These are phyloP conservation scores for Sicyos baderoa DNA, from an alignment of 306 rosid genomes.

Conservation along the genomic window DNA sequence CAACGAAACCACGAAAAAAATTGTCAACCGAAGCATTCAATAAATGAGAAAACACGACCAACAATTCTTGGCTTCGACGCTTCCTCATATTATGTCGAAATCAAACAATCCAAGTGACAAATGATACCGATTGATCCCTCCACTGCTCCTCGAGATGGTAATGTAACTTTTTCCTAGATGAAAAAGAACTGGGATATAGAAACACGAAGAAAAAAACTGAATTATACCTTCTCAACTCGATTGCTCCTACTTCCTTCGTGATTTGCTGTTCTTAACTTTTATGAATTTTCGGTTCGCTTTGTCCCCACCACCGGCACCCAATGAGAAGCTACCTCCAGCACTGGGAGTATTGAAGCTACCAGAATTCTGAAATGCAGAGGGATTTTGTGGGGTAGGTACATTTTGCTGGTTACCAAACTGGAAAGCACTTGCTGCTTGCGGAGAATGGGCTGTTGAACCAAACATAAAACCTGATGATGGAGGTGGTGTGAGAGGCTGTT, in stretches of 20 bases:
- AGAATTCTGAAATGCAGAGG: slow-evolving; percentile 62
- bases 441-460: slow-evolving; percentile 36
- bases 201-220: background rate
- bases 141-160: slow-evolving; percentile 13
- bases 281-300: slow-evolving; percentile 48
- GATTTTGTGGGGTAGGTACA: slow-evolving; percentile 38
- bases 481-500: slow-evolving; percentile 34
- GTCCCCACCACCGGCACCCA: slow-evolving; percentile 69
- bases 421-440: slow-evolving; percentile 38
- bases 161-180: background rate
- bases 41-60: slow-evolving; percentile 13
- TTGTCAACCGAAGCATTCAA: slow-evolving; percentile 17
- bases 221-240: background rate
- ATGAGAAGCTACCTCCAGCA: slow-evolving; percentile 64
- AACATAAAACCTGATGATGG: slow-evolving; percentile 49
- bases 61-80: background rate
- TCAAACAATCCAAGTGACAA: slow-evolving; percentile 23
- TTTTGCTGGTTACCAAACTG: slow-evolving; percentile 53
- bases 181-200: slow-evolving; percentile 9
- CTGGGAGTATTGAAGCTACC: slow-evolving; percentile 46
- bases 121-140: background rate
- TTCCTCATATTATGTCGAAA: slow-evolving; percentile 1
- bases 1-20: slow-evolving; percentile 19
- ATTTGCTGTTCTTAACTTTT: slow-evolving; percentile 36
- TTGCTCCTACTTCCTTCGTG: slow-evolving; percentile 52